Percentiles rank a stretch among this genome's conserved stretches.
Evolutionary conservation across 148 eudicot genomes (phyloP).

Genomic region (Camellia lanceoleosa): DNA sequence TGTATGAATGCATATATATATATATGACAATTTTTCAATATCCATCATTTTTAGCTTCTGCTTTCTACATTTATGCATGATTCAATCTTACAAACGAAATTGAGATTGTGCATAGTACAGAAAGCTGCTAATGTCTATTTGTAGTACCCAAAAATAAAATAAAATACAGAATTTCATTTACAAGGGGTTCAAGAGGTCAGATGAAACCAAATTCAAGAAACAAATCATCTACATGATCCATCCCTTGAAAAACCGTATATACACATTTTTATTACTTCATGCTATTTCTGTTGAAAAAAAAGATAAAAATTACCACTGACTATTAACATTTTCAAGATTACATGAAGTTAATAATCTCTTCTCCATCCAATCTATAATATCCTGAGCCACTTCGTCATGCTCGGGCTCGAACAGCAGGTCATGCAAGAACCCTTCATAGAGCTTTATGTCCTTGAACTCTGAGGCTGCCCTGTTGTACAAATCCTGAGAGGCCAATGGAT

Average conservation of each 20-base stretch:
- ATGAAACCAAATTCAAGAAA: background rate
- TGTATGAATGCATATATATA: too few species aligned
- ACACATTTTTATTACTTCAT: background rate
- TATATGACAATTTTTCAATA: too few species aligned
- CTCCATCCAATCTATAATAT: slow-evolving; percentile 84
- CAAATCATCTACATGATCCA: slow-evolving; percentile 1
- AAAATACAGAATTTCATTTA: background rate
- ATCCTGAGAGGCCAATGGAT: slow-evolving; percentile 82
- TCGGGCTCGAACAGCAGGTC: slow-evolving; percentile 98
- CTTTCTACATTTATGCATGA: too few species aligned
- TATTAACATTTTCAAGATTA: slow-evolving; percentile 16
- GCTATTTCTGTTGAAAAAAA: background rate
- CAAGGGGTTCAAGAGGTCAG: background rate
- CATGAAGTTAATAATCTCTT: slow-evolving; percentile 34
- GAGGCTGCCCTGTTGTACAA: slow-evolving; percentile 73
- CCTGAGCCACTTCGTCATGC: slow-evolving; percentile 79
- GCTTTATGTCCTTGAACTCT: slow-evolving; percentile 71
- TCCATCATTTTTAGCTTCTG: too few species aligned
- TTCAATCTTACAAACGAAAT: too few species aligned
- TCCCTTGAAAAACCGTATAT: background rate
- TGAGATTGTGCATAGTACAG: too few species aligned
- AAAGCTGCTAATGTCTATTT: too few species aligned
- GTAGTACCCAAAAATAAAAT: background rate
- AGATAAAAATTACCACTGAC: slow-evolving; percentile 20
- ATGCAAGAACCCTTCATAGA: slow-evolving; percentile 86